Base-by-base conservation (phyloP, 2,329 filamentous ascomycete genomes). In the Fusarium domesticum region DNA sequence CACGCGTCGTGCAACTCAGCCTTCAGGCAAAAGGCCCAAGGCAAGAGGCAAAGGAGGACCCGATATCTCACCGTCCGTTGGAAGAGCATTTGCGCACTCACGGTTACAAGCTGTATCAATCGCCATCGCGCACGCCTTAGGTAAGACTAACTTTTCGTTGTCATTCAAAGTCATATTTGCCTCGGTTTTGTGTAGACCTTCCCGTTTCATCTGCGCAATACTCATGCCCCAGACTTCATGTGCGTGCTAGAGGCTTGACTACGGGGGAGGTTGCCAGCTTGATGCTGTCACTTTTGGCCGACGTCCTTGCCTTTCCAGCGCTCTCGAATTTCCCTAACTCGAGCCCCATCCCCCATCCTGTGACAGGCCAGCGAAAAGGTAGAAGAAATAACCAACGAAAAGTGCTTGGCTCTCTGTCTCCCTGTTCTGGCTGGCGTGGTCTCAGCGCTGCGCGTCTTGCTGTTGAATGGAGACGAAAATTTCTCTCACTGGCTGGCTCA, bases 401-500 rank as follows among this genome's bases (percentile, higher is more conserved):
- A 28, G 23, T 28, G 10, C 23, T 50, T 48, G 48, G 48, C 48
- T 38, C 49, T 56, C 49, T 39, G 36, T 40, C 40, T 32, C 37
- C 34, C 37, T 42, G 41, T 52, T 12, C 23, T 23, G 20, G 6
- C 20, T 54, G 51, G 35, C 37, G 48, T 50, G 53, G 53, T 52
- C 53, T 56, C 53, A 51, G 57, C 50, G 57, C 57, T 57, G 49
- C 57, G 57, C 55, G 57, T 57, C 42, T 45, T 44, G 44, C 39
- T 48, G 47, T 51, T 50, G 51, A n/a, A 51, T 47, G 47, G 54
- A 51, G 48, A 58, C 59, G 60, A 66, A 65, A 61, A 62, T 64
- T 66, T 63, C 51, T 53, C 53, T 59, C 52, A 56, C 52, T 54
- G 53, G 50, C 48, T 56, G 31, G n/a, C 11, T 33, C 3, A 6